Base-by-base conservation (phyloP, 805 yeast genomes). In the Candida hungchunana region DNA sequence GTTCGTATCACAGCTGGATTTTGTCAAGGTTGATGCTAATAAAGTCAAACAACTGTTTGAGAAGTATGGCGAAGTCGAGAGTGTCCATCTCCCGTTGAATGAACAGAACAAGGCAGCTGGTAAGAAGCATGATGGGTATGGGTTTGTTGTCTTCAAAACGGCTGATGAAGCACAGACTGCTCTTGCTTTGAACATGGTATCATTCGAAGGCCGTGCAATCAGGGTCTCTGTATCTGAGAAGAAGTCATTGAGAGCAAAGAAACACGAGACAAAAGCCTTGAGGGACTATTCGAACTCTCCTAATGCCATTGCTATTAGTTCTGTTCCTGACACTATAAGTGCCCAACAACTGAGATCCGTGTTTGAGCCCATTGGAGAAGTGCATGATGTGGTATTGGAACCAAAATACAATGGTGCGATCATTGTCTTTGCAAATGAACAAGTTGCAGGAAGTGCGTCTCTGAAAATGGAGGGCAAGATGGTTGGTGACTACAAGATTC, bases 121-220 rank as follows among this genome's bases (percentile, higher is more conserved):
- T 3, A 54, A 53, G 23, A 60, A 58, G 21, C 61, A 78, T 49
- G 76, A 75, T 30, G 89, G 90, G 0, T 79, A 69, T 54, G 95
- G 81, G 0, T 82, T 84, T 50, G 59, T 84, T 0, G 62, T 73
- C 0, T 82, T 75, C 46, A 39, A 50, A 3, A 56, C 58, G 0
- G 51, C 56, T 7, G 66, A 63, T 1, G 69, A 66, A 3, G 83
- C 87, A 0, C 49, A 58, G 0, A 51, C 53, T 4, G 77, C 86
- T 0, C 43, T 78, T 10, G 50, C 54, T 8, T 42, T 68, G 31
- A 64, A 77, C 43, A 62, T 66, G 7, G 46, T 59, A 0, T 55
- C 58, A 4, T 42, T 81, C 2, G 65, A 64, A 26, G 78, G 71
- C 0, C 56, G 83, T 28, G 55, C 47, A 0, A 60, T 84, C 3